Evolutionary conservation across 345 rosid species (phyloP), one percentile per base, ranked within the genome.

Genomic region (Excoecaria agallocha): DNA sequence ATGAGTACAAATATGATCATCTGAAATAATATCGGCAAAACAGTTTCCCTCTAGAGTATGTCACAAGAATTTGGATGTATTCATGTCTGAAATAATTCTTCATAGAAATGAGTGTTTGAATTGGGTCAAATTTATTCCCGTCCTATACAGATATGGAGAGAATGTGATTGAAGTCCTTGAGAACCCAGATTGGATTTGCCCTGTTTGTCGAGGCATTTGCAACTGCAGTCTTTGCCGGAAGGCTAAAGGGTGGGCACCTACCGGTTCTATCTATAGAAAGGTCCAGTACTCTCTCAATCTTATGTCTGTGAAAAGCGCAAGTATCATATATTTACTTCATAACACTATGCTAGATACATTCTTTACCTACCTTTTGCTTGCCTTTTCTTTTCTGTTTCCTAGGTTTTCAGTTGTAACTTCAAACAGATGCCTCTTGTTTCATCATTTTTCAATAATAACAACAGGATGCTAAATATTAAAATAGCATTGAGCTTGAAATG

Each of bases 151-250:
- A 69, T 81, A 81, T 63, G 86, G 86, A 25, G 86, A 84, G 80
- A 69, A 81, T 73, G 82, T 76, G 64, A 51, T 72, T 65, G 86
- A 84, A 73, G 84, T 37, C 5, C 69, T 69, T n/a, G 64, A 80
- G 71, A 81, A 78, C 59, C 78, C 80, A 62, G 37, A 57, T 5
- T 84, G 86, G 86, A 68, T 84, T 55, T 84, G 86, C 63, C 84
- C 86, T 58, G 80, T 70, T 69, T 81, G 86, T 68, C 86, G 82
- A 16, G 84, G 74, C 20, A 78, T 84, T 64, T 84, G 86, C 61
- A 81, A 81, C 38, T 84, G 86, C 77, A 75, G 84, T 66, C 54
- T 46, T 51, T 83, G 86, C 78, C 72, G 84, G 58, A 19, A 48
- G 13, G 68, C 46, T 43, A 83, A 70, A 48, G 86, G 86, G 12